A percentile compares a stretch with the other conserved stretches of the same genome.
Evolutionary conservation across 192 early-diverging fungal species (phyloP).

Genomic region (Gryganskiella cystojenkinii): DNA sequence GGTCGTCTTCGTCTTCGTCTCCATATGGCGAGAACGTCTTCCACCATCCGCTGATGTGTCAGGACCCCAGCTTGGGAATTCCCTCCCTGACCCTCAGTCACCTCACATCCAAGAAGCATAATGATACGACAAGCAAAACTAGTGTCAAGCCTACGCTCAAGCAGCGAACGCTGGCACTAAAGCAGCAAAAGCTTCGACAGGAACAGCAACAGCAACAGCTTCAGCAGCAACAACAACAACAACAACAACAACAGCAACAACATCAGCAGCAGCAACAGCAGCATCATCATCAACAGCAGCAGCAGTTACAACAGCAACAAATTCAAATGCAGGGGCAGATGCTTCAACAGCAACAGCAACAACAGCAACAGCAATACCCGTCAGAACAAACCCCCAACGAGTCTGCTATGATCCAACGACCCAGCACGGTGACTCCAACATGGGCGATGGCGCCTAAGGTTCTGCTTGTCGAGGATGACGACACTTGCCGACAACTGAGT

Average conservation of each 20-base stretch:
- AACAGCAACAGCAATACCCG: conserved; percentile 27
- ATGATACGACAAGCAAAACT: background rate
- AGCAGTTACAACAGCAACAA: conserved; percentile 27
- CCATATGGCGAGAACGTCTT: conserved; percentile 22
- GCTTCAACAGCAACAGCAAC: conserved; percentile 22
- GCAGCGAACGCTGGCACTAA: conserved; percentile 10
- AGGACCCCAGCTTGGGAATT: conserved; percentile 38
- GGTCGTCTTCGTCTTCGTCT: conserved; percentile 13
- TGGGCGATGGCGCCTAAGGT: conserved; percentile 68
- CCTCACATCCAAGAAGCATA: conserved; percentile 19
- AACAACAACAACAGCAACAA: background rate
- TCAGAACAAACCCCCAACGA: conserved; percentile 12
- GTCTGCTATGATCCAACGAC: conserved; percentile 15
- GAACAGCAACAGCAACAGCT: conserved; percentile 2
- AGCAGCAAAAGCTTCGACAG: conserved; percentile 3
- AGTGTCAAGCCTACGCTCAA: background rate
- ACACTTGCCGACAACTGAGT: conserved; percentile 63
- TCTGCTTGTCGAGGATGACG: conserved; percentile 80
- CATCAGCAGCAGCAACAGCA: background rate
- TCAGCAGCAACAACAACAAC: background rate
- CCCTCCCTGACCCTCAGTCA: conserved; percentile 32
- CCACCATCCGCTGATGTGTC: conserved; percentile 36
- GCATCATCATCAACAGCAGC: conserved; percentile 19
- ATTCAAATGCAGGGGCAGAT: conserved; percentile 17
- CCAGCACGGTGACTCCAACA: conserved; percentile 45